Base-by-base conservation (phyloP, 2,329 filamentous ascomycete species). In the Colletotrichum sp. region DNA sequence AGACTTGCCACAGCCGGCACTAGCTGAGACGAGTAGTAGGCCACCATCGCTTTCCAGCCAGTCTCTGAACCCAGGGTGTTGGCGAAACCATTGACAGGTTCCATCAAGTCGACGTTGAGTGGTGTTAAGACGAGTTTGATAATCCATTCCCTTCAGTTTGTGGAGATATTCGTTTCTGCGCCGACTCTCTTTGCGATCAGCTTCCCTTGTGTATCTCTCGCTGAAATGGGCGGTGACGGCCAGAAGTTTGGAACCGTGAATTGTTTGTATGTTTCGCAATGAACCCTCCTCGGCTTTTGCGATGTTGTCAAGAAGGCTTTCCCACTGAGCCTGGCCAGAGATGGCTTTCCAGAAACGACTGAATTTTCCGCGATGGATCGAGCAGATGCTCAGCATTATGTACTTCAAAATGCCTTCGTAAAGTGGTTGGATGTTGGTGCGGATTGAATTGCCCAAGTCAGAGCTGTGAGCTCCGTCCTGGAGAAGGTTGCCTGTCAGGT, bases 1-100 rank as follows among this genome's bases (percentile, higher is more conserved):
- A n/a, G 63, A 66, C 21, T 66, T 66, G 38, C 63, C 63, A 34
- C 63, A 66, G 16, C 63, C 63, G 52, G 63, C 63, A 10, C 52
- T 28, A 6, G 63, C 63, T 4, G 63, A 66, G 3, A 66, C 63
- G 18, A 66, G 16, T 12, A 66, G 43, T 4, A 66, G n/a, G 14
- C 26, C 63, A 14, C 43, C 63, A 4, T 52, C 36, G 21, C 16
- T 32, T n/a, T 55, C 6, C 7, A 66, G 63, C 63, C 63, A 66
- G 4, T 18, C 6, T 10, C 7, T 21, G 13, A 66, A 66, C 4
- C 14, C 30, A 7, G 7, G 28, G 10, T 66, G 36, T 3, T 34
- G 18, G 18, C 63, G 32, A 1, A 66, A 66, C 63, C 63, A 55
- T 13, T 66, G 16, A 7, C 63, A 66, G 3, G 63, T 66, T 1